Conservation (phyloP, 495 filamentous ascomycete genomes). For the Annulohypoxylon maeteangense region DNA sequence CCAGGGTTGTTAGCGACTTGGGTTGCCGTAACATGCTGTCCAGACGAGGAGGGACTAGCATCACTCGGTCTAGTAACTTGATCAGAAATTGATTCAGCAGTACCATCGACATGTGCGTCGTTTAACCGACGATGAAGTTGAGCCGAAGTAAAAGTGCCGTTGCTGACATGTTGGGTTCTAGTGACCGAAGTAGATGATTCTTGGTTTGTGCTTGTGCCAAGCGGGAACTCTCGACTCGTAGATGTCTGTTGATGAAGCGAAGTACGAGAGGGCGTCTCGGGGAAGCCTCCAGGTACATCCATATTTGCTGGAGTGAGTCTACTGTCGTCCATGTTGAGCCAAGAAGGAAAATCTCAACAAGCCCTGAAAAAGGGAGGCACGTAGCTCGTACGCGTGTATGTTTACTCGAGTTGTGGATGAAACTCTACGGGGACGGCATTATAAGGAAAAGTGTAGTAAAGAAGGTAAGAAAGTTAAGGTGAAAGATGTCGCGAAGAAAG, state of each 20-base stretch:
- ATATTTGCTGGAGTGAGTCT: conserved; percentile 31
- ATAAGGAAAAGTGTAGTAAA: neutral
- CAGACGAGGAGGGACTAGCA: conserved; percentile 33
- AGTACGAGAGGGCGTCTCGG: conserved; percentile 31
- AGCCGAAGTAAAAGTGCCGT: conserved; percentile 5
- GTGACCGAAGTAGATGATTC: conserved; percentile 10
- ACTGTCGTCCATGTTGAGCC: conserved; percentile 31
- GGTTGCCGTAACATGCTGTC: neutral
- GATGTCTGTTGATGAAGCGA: neutral
- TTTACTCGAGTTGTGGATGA: conserved; percentile 12
- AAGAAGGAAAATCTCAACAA: neutral
- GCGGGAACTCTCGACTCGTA: conserved; percentile 24
- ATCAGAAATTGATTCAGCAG: neutral
- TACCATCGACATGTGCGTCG: conserved; percentile 12
- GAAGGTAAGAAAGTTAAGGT: neutral
- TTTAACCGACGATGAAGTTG: conserved; percentile 3
- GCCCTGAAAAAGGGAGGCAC: conserved; percentile 3
- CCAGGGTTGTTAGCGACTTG: conserved; percentile 6
- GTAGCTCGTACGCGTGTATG: neutral
- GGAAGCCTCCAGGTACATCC: conserved; percentile 40
- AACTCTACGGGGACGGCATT: conserved; percentile 20
- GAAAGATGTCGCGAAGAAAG: neutral
- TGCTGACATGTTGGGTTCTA: conserved; percentile 1
- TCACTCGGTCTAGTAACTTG: conserved; percentile 13
- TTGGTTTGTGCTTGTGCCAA: neutral